phyloP scores from a whole-genome alignment of 1,284 basidiomycete genomes.

The Ceratobasidium sp. region DNA sequence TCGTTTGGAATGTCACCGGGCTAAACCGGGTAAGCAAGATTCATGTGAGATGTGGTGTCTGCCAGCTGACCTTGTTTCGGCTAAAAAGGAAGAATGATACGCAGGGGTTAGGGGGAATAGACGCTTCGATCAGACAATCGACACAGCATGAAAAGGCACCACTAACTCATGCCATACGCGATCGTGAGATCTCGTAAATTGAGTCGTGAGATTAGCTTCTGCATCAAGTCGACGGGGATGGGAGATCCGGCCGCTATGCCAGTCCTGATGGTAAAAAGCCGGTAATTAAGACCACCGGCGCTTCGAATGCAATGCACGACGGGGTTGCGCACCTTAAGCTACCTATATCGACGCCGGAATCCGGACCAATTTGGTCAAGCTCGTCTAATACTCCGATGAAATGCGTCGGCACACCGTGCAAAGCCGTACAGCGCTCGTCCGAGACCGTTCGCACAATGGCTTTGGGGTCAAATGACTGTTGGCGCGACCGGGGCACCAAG shows the following conservation, averaged over 20 bases:
- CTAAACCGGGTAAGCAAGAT: conserved; percentile 51
- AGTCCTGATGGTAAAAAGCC: conserved; percentile 55
- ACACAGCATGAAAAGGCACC: background rate
- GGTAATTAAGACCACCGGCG: background rate
- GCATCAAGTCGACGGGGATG: conserved; percentile 81
- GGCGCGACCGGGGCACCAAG: too few species aligned
- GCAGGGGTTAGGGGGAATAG: background rate
- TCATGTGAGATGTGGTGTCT: background rate
- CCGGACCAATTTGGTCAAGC: conserved; percentile 56
- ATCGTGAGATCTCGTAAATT: conserved; percentile 75
- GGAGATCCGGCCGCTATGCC: conserved; percentile 82
- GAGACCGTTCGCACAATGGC: conserved; percentile 70
- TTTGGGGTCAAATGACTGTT: conserved; percentile 61
- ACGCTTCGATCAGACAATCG: background rate
- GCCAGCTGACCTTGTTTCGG: conserved; percentile 50
- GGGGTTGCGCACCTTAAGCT: conserved; percentile 58
- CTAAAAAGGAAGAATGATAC: conserved; percentile 42
- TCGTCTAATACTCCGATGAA: conserved; percentile 76
- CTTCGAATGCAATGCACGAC: conserved; percentile 38
- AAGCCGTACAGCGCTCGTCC: conserved; percentile 72
- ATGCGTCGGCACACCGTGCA: conserved; percentile 86
- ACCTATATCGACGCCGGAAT: conserved; percentile 53
- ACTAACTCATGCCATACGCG: conserved; percentile 83
- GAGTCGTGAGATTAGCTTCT: conserved; percentile 66
- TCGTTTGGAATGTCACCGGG: conserved; percentile 82